phyloP scores from a whole-genome alignment of 306 rosid species.

The Trifolium fragiferum region DNA sequence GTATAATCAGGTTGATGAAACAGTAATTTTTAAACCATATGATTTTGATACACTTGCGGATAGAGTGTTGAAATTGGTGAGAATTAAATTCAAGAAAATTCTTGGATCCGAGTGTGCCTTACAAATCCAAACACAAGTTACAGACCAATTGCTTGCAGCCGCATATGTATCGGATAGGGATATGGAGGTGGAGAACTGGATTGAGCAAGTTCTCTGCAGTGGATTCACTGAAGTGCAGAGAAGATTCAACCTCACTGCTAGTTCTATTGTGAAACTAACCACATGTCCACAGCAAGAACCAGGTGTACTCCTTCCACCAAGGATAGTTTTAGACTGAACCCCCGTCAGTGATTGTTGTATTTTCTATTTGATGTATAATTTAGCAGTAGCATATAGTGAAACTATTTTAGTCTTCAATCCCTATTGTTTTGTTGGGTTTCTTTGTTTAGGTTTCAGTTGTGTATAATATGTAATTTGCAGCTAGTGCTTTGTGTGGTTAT shows the following conservation, averaged over 20 bases:
- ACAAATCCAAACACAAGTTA: conserved; percentile 64
- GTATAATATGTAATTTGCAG: conserved; percentile 57
- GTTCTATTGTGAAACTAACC: conserved; percentile 62
- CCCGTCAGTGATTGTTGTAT: conserved; percentile 21
- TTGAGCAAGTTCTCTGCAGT: conserved; percentile 64
- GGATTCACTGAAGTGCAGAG: conserved; percentile 65
- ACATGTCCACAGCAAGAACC: conserved; percentile 57
- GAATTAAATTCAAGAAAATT: conserved; percentile 56
- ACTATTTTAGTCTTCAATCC: conserved; percentile 53
- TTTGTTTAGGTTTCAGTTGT: conserved; percentile 46
- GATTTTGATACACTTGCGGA: conserved; percentile 74
- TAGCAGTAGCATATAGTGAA: conserved; percentile 58
- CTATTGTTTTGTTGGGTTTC: conserved; percentile 57
- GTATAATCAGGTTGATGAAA: conserved; percentile 58
- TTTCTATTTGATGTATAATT: conserved; percentile 55
- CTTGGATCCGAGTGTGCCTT: conserved; percentile 53
- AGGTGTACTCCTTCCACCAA: conserved; percentile 60
- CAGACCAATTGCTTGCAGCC: conserved; percentile 77
- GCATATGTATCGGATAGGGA: conserved; percentile 58
- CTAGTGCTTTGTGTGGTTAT: conserved; percentile 52
- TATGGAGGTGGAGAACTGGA: conserved; percentile 76
- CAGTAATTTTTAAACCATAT: conserved; percentile 71
- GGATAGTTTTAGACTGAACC: conserved; percentile 60
- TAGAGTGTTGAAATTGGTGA: conserved; percentile 54
- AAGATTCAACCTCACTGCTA: conserved; percentile 50